Evolutionary conservation across 805 yeast genomes (phyloP).

Genomic region (Candida ulmi): DNA sequence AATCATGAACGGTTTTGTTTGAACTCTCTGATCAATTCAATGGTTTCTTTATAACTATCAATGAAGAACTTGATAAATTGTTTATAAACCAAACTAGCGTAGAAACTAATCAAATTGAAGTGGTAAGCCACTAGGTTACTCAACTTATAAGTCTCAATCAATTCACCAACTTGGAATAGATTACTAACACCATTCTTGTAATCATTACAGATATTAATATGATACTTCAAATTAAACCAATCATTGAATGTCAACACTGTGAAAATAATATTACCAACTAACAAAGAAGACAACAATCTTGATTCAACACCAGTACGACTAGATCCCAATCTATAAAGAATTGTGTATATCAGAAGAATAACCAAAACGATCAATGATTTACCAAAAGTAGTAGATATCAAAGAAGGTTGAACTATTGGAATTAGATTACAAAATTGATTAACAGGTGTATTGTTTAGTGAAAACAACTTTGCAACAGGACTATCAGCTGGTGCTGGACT

Average conservation of each 20-base stretch:
- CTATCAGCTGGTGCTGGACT: constrained; percentile 5
- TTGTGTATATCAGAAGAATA: constrained; percentile 9
- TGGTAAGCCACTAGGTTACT: constrained; percentile 3
- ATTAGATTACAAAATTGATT: constrained; percentile 16
- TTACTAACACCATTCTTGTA: constrained; percentile 22
- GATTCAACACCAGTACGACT: constrained; percentile 16
- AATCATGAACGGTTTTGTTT: too few relatives aligned
- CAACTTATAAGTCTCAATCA: constrained; percentile 17
- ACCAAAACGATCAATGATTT: constrained; percentile 12
- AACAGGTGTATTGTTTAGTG: constrained; percentile 23
- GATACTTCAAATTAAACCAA: constrained; percentile 20
- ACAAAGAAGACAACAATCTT: constrained; percentile 16
- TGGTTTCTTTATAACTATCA: constrained; percentile 5
- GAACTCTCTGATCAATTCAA: background rate
- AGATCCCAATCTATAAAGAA: constrained; percentile 4
- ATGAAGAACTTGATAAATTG: constrained; percentile 12
- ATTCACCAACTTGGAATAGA: constrained; percentile 19
- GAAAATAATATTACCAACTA: constrained; percentile 16
- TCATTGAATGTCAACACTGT: constrained; percentile 15
- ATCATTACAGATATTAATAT: constrained; percentile 22
- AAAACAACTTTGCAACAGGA: constrained; percentile 13
- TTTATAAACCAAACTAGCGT: constrained; percentile 11
- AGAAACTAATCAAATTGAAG: constrained; percentile 1
- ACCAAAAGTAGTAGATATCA: constrained; percentile 22
- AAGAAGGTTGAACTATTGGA: constrained; percentile 20